Conservation (phyloP, 345 rosid genomes). For the Rhizophora mangle region DNA sequence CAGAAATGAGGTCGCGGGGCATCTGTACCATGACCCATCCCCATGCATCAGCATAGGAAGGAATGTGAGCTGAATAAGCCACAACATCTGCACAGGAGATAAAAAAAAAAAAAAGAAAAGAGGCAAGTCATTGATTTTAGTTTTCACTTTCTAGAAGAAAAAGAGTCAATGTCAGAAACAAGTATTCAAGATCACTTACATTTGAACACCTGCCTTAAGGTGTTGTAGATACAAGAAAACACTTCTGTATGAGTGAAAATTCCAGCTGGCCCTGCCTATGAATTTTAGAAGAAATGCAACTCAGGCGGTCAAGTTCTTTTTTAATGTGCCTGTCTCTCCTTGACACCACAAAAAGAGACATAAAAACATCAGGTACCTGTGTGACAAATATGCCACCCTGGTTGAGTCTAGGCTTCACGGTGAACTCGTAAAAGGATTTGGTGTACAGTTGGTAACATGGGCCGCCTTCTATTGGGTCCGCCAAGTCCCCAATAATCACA, state of each 20-base stretch:
- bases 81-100: constrained; percentile 51
- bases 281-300: not conserved
- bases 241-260: constrained; percentile 71
- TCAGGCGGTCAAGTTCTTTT: not conserved
- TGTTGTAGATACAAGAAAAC: constrained; percentile 58
- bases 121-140: not conserved
- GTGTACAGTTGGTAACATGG: constrained; percentile 69
- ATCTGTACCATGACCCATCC: constrained; percentile 70
- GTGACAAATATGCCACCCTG: constrained; percentile 54
- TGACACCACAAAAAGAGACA: not conserved
- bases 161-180: no score
- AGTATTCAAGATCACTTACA: constrained; percentile 30
- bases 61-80: constrained; percentile 61
- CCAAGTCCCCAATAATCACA: constrained; percentile 65
- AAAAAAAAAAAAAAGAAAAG: not conserved
- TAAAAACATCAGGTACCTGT: constrained; percentile 30
- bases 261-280: constrained; percentile 75
- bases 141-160: not conserved
- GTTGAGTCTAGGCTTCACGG: constrained; percentile 48
- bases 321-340: not conserved
- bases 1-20: not conserved
- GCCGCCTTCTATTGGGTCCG: constrained; percentile 72
- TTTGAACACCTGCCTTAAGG: constrained; percentile 59
- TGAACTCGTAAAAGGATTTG: constrained; percentile 50
- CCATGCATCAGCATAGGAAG: constrained; percentile 73